phyloP scores from a whole-genome alignment of 345 rosid genomes.

The Brassica napus region DNA sequence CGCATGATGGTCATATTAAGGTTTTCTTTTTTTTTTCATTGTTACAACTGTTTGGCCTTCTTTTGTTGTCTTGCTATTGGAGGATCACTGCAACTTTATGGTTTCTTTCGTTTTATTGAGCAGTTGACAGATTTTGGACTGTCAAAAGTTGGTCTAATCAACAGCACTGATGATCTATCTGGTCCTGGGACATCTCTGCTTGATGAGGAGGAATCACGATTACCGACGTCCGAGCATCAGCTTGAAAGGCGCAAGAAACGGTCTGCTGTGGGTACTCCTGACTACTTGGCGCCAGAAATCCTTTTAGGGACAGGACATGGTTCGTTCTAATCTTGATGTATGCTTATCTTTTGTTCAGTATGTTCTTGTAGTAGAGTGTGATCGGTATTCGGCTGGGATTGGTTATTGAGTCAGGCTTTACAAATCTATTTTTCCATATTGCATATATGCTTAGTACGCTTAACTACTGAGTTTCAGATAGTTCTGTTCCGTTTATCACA shows the following conservation, averaged over 20 bases:
- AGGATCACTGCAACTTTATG: slow-evolving; percentile 1
- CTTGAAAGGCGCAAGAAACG: slow-evolving; percentile 65
- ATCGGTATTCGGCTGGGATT: slow-evolving; percentile 11
- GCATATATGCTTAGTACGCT: neutral
- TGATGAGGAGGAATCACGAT: slow-evolving; percentile 72
- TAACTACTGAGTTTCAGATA: slow-evolving; percentile 8
- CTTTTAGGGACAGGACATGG: slow-evolving; percentile 1
- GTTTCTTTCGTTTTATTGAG: slow-evolving; percentile 31
- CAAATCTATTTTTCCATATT: neutral
- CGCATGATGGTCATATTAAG: slow-evolving; percentile 99
- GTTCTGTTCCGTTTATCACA: slow-evolving; percentile 19
- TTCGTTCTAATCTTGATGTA: slow-evolving; percentile 41
- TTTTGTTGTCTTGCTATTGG: slow-evolving; percentile 12
- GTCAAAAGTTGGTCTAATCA: slow-evolving; percentile 80
- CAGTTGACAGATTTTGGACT: slow-evolving; percentile 45
- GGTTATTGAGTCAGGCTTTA: slow-evolving; percentile 10
- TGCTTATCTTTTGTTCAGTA: slow-evolving; percentile 1
- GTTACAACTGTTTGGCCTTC: slow-evolving; percentile 8
- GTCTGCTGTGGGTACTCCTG: neutral
- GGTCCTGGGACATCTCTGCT: slow-evolving; percentile 91
- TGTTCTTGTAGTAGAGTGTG: slow-evolving; percentile 6
- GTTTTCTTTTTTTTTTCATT: slow-evolving; percentile 41
- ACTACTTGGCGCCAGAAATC: neutral
- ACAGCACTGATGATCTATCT: slow-evolving; percentile 95
- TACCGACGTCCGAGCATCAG: slow-evolving; percentile 62